A percentile compares a stretch with the other conserved stretches of the same genome.
Evolutionary conservation across 768 basidiomycete species (phyloP).

Genomic region (Suillus variegatus): DNA sequence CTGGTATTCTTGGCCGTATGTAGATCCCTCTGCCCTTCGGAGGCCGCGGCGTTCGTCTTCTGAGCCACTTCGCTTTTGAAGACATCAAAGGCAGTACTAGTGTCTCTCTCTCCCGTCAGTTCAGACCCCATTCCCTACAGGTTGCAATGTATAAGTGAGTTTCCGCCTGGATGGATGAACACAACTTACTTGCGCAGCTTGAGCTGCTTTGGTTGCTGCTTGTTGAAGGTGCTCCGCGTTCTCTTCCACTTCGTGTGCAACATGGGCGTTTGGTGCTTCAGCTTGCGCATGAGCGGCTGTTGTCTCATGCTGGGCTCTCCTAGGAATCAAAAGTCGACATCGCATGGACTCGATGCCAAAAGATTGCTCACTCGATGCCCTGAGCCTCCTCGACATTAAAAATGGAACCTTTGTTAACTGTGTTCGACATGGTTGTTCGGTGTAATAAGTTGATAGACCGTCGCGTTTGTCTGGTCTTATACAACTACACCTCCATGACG

Average conservation of each 20-base stretch:
- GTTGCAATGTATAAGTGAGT: neutral
- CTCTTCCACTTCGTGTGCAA: constrained; percentile 46
- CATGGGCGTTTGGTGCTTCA: constrained; percentile 43
- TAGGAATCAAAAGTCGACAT: constrained; percentile 10
- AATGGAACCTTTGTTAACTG: constrained; percentile 15
- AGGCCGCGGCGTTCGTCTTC: constrained; percentile 54
- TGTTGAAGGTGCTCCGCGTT: constrained; percentile 47
- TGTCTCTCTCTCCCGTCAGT: constrained; percentile 35
- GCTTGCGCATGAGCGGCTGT: constrained; percentile 55
- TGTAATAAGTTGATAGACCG: neutral
- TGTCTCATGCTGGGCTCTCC: constrained; percentile 45
- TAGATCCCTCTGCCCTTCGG: constrained; percentile 55
- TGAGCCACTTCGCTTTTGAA: constrained; percentile 36
- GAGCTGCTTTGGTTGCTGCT: constrained; percentile 54
- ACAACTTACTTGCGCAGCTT: constrained; percentile 48
- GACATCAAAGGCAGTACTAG: constrained; percentile 34
- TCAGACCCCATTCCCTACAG: constrained; percentile 33
- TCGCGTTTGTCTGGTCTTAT: neutral
- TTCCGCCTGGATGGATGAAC: neutral
- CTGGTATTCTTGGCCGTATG: constrained; percentile 46
- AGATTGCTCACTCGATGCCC: constrained; percentile 34
- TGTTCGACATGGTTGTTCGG: constrained; percentile 13
- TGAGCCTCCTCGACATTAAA: constrained; percentile 41
- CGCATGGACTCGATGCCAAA: neutral
- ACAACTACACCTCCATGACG: neutral